Base-by-base conservation (phyloP, 2,329 filamentous ascomycete genomes). In the Trichoderma semiorbis region DNA sequence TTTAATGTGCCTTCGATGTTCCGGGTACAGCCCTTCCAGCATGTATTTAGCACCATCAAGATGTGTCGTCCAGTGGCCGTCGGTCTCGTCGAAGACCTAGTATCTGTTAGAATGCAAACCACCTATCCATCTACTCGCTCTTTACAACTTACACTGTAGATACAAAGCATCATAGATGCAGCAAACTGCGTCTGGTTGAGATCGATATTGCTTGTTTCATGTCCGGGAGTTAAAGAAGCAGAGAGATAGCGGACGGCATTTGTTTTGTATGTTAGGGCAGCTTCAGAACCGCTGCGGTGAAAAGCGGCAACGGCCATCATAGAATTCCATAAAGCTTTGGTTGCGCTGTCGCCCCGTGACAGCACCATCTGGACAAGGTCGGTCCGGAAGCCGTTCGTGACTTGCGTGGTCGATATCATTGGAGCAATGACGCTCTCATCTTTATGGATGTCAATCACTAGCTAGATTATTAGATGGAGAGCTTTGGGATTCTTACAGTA, bases 161-260 rank as follows among this genome's bases (percentile, higher is more conserved):
- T 84, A 67, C 84, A 85, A 7, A 86, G 79, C 84, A 86, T 85
- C 84, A 86, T 84, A 8, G 82, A 85, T 14, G 83, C 81, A 16
- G 84, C 83, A 65, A 85, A 78, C 71, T 85, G 83, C 8, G 79
- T 79, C 64, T 82, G 79, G 7, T 78, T 80, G 18, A 71, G 60
- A 24, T 68, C 65, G 5, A 43, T 16, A 16, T 76, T 78, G n/a
- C 73, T 75, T 14, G 75, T 72, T 5, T 76, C 77, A 58, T 78
- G 78, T 26, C 73, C 75, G 34, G 60, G 30, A 28, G 34, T 62
- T 16, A 86, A 75, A 5, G 83, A 83, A 10, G 79, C 79, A 24
- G 78, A 81, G 21, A 86, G 74, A 11, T 79, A 75, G 21, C 79
- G 78, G 47, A 85, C 81, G 0, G 84, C 83, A 21, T 78, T 79